Base-by-base conservation (phyloP, 208 protist genomes). In the Trypanosoma conorhini region DNA sequence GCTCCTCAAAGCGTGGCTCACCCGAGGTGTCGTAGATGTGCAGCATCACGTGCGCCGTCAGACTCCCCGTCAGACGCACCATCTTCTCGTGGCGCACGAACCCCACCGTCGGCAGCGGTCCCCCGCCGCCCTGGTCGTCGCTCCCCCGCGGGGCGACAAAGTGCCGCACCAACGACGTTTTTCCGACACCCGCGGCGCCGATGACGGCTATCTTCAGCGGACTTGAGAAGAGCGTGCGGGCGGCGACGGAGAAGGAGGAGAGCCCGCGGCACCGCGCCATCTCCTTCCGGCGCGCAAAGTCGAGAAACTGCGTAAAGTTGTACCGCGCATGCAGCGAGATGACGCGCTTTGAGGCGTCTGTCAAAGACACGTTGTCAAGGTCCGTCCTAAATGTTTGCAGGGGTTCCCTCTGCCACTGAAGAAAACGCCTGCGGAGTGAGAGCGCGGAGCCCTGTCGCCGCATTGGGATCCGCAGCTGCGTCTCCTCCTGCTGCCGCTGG, bases 261-360 rank as follows among this genome's bases (percentile, higher is more conserved):
- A 96, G 69, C 10, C 87, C 90, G 44, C 92, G 80, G 46, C 90
- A 91, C 24, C 83, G 79, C 19, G 86, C 84, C 84, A 91, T 85
- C 76, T 96, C 87, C 58, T 86, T 77, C 31, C 88, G 79, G 1
- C 85, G 77, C 5, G 85, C 78, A 76, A 92, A 96, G 64, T 96
- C 87, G 22, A 96, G 76, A 58, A 96, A 96, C 76, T 96, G 90
- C 0, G 90, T 93, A 75, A 85, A 96, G 76, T 88, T 96, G 76
- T 96, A 96, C 31, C 90, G 76, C 42, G 90, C 83, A 72, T 96
- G 83, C 15, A 92, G 77, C 9, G 90, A 96, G 63, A 96, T 93
- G 67, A 89, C 86, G 3, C 83, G 84, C 76, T 88, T 92, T 9
- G 83, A 77, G 24, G 87, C 83, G 71, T 91, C 86, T 56, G 77